phyloP scores from a whole-genome alignment of 768 basidiomycete species.

The Cystofilobasidium bisporidii region DNA sequence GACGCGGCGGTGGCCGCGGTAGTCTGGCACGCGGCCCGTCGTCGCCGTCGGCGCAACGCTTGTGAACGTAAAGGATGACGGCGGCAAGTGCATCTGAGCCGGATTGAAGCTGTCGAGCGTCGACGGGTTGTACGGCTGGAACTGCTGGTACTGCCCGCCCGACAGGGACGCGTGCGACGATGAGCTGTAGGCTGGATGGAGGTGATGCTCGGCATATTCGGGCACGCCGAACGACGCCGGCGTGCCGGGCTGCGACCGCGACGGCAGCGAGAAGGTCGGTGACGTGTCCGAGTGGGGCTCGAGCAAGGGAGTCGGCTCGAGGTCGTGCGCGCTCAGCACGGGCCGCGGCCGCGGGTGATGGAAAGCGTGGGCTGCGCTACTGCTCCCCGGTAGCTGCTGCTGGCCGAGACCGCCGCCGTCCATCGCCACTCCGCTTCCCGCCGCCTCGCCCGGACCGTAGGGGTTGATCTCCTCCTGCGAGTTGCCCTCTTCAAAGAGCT shows the following conservation, averaged over 20 bases:
- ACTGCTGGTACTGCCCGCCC: neutral
- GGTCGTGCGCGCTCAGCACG: neutral
- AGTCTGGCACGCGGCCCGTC: conserved; percentile 9
- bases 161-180: neutral
- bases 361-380: neutral
- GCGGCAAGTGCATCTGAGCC: conserved; percentile 1
- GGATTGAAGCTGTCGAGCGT: conserved; percentile 11
- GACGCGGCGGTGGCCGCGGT: conserved; percentile 10
- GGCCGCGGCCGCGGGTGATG: neutral
- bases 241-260: conserved; percentile 16
- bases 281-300: conserved; percentile 20
- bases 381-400: neutral
- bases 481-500: conserved; percentile 10
- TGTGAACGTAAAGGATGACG: neutral
- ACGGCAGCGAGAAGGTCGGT: conserved; percentile 16
- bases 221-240: conserved; percentile 11
- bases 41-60: neutral
- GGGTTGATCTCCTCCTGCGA: neutral
- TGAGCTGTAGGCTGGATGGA: neutral
- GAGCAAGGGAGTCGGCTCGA: conserved; percentile 13
- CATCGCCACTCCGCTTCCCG: neutral
- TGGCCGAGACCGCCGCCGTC: neutral
- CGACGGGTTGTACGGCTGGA: conserved; percentile 10
- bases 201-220: neutral
- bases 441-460: neutral